These are phyloP conservation scores for Puccinia brachypodii DNA, from an alignment of 1,284 basidiomycete species.

Conservation along the genomic window DNA sequence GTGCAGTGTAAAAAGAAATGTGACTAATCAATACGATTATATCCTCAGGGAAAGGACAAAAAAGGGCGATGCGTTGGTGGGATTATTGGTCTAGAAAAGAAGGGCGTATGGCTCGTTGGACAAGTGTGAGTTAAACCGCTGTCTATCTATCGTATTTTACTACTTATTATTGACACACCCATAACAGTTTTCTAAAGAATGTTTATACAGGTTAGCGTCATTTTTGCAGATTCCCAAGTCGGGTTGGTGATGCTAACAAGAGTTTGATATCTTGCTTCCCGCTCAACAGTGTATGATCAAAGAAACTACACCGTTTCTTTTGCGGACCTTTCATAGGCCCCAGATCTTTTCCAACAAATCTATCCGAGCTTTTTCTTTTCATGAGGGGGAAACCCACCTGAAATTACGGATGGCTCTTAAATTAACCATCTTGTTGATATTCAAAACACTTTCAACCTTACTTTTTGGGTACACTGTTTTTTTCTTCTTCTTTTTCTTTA, in stretches of 20 bases:
- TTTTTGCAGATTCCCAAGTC: neutral
- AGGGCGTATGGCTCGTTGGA: constrained; percentile 31
- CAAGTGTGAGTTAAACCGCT: constrained; percentile 36
- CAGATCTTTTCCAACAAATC: too few species aligned
- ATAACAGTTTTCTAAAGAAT: constrained; percentile 32
- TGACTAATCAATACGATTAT: neutral
- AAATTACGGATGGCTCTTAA: too few species aligned
- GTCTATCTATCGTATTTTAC: neutral
- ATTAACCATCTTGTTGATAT: too few species aligned
- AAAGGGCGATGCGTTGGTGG: constrained; percentile 26
- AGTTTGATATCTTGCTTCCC: neutral
- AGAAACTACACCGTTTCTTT: constrained; percentile 39
- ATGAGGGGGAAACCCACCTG: too few species aligned
- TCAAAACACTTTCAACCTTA: too few species aligned
- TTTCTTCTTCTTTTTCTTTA: too few species aligned
- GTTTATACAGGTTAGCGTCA: constrained; percentile 34
- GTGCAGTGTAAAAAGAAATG: too few species aligned
- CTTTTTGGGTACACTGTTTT: too few species aligned
- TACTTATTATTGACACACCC: neutral
- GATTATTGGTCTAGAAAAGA: constrained; percentile 19
- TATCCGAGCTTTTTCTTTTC: too few species aligned
- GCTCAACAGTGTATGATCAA: constrained; percentile 38
- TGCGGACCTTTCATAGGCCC: constrained; percentile 14
- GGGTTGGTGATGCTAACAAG: neutral
- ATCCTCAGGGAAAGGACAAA: constrained; percentile 24